A percentile compares a stretch with the other conserved stretches of the same genome.
Conservation (phyloP, 306 rosid species). For the Medicago truncatula region DNA sequence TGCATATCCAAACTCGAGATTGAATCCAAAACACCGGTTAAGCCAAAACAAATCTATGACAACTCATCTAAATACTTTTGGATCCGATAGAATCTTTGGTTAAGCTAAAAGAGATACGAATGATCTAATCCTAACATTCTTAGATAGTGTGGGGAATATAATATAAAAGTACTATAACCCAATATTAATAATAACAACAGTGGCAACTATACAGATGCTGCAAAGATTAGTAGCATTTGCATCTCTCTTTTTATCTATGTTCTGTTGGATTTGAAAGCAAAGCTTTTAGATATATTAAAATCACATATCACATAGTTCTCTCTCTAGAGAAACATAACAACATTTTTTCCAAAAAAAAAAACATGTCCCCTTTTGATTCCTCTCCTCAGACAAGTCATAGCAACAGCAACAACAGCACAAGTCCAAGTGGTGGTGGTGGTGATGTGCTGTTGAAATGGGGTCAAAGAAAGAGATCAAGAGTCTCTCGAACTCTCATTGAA, state of each 20-base stretch:
- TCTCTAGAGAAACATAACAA: slow-evolving; percentile 34
- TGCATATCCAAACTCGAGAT: not conserved
- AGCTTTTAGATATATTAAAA: slow-evolving; percentile 42
- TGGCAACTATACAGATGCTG: slow-evolving; percentile 13
- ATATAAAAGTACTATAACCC: not conserved
- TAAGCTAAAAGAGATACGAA: not conserved
- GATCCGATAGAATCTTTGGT: not conserved
- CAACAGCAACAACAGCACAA: slow-evolving; percentile 42
- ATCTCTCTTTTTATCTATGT: not conserved
- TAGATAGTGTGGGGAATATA: not conserved
- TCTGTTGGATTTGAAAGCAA: slow-evolving; percentile 35
- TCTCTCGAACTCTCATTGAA: slow-evolving; percentile 59
- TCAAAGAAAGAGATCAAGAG: slow-evolving; percentile 65
- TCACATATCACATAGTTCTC: slow-evolving; percentile 15
- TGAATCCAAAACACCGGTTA: not conserved
- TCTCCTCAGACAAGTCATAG: slow-evolving; percentile 50
- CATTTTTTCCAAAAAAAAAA: not conserved
- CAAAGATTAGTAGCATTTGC: slow-evolving; percentile 3
- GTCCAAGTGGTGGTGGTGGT: slow-evolving; percentile 51
- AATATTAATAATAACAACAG: not conserved
- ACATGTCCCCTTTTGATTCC: slow-evolving; percentile 45
- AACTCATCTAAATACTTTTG: too few relatives aligned
- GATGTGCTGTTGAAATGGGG: slow-evolving; percentile 76
- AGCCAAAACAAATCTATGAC: too few relatives aligned
- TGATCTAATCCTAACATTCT: not conserved